Evolutionary conservation across 108 stramenopile genomes (phyloP).

Genomic region (Cyclotella atomus): DNA sequence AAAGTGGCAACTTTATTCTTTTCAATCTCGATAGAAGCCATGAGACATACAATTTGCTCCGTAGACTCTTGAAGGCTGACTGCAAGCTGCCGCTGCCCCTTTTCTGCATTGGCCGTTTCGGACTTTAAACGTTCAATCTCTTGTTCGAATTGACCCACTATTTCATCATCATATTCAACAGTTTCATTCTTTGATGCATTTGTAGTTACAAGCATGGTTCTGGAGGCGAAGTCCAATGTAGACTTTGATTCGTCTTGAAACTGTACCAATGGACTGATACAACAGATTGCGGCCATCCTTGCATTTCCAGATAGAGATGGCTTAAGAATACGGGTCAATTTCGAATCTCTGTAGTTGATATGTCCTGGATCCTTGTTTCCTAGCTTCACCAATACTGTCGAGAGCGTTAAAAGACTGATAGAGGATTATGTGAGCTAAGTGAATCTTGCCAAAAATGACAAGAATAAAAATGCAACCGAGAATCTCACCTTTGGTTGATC

Average conservation of each 20-base stretch:
- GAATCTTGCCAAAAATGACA: background rate
- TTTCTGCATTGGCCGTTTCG: slow-evolving; percentile 41
- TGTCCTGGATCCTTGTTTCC: slow-evolving; percentile 92
- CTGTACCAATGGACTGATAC: slow-evolving; percentile 95
- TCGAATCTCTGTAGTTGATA: slow-evolving; percentile 98
- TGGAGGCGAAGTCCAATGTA: slow-evolving; percentile 97
- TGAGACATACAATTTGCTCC: slow-evolving; percentile 38
- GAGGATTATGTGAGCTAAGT: background rate
- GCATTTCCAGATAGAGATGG: slow-evolving; percentile 93
- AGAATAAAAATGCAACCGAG: background rate
- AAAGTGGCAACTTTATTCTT: slow-evolving; percentile 16
- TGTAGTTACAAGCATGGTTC: slow-evolving; percentile 99
- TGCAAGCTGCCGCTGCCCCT: slow-evolving; percentile 30
- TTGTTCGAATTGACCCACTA: slow-evolving; percentile 36
- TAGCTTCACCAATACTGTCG: slow-evolving; percentile 97
- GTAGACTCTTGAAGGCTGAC: slow-evolving; percentile 25
- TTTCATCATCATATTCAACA: slow-evolving; percentile 34
- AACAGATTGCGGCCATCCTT: slow-evolving; percentile 82
- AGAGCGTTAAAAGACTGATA: slow-evolving; percentile 93
- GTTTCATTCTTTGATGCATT: slow-evolving; percentile 97
- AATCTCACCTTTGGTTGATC: slow-evolving; percentile 91
- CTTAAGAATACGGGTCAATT: slow-evolving; percentile 97
- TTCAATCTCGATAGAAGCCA: slow-evolving; percentile 29
- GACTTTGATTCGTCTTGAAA: slow-evolving; percentile 98
- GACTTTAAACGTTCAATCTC: slow-evolving; percentile 45